Conservation (phyloP, 2,329 filamentous ascomycete genomes). For the Sporothrix schenckii region DNA sequence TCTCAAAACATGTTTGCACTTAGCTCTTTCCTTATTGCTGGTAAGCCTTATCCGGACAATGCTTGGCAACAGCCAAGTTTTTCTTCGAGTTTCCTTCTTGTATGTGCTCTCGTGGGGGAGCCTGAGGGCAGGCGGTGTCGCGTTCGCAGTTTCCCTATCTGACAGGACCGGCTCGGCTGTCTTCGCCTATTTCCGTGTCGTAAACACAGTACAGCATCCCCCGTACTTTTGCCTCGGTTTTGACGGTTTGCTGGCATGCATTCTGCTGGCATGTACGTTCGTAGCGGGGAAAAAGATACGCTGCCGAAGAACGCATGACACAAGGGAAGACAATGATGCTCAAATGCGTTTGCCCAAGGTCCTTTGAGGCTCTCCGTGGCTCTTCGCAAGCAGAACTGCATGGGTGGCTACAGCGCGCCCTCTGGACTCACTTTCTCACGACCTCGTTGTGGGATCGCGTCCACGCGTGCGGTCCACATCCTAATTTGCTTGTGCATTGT, state of each 20-base stretch:
- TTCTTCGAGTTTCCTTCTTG: not conserved
- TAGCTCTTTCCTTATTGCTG: not conserved
- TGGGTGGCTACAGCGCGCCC: conserved; percentile 8
- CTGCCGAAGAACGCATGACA: conserved; percentile 5
- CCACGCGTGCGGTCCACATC: conserved; percentile 6
- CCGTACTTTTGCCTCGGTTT: not conserved
- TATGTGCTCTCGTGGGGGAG: too few relatives aligned
- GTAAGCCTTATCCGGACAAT: not conserved
- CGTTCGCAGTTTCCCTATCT: conserved; percentile 19
- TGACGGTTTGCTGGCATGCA: conserved; percentile 8
- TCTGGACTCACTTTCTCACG: not conserved
- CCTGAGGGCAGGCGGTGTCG: not conserved
- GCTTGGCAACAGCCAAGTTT: not conserved
- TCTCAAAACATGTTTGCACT: not conserved
- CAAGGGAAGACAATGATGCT: not conserved
- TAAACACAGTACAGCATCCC: not conserved
- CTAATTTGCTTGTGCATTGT: not conserved
- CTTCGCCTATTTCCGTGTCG: conserved; percentile 12
- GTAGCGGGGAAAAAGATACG: conserved; percentile 3
- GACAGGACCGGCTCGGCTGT: not conserved
- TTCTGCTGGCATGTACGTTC: conserved; percentile 1
- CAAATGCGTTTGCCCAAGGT: not conserved
- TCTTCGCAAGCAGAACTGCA: not conserved
- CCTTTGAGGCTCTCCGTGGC: not conserved
- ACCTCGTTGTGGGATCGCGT: conserved; percentile 11